Evolutionary conservation across 139 green algal species (phyloP), one percentile per base, ranked within the genome.

Genomic region (Microglena sp.): DNA sequence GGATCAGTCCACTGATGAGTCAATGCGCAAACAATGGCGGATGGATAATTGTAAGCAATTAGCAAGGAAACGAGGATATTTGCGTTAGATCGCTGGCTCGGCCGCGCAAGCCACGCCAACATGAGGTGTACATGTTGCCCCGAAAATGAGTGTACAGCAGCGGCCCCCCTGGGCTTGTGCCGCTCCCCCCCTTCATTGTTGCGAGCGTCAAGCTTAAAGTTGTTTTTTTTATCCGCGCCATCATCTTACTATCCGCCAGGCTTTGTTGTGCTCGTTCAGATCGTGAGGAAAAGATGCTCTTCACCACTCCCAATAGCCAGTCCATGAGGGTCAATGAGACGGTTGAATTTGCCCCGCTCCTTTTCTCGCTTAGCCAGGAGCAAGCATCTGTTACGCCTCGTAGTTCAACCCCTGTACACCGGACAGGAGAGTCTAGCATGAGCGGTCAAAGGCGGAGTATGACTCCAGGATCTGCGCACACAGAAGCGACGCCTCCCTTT

Each of bases 271-370:
- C 15, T 59, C n/a, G n/a, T n/a, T n/a, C n/a, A 59, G 11, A 27
- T 6, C 50, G 50, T 21, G 21, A 32, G 50, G 21, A 21, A 1
- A 64, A n/a, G 22, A 59, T 55, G 60, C 30, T n/a, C 27, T 63
- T 11, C 18, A 24, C 24, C 58, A 54, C 45, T 33, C 30, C 44
- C 7, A 4, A 7, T 35, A 6, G 1, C 21, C 32, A 11, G 40
- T 65, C 58, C 4, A 28, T 8, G 34, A 3, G 28, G 8, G 29
- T 24, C n/a, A 24, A 57, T 2, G 72, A 79, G 7, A 67, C 72
- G n/a, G n/a, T n/a, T n/a, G 73, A 79, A 33, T 79, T 75, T 64
- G 62, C 73, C 15, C 68, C 73, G 15, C 29, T 79, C n/a, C 53
- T 79, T 1, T 79, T 79, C 21, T 54, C 63, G n/a, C 45, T 79